phyloP scores from a whole-genome alignment of 768 basidiomycete species.

The Psilocybe sp. region DNA sequence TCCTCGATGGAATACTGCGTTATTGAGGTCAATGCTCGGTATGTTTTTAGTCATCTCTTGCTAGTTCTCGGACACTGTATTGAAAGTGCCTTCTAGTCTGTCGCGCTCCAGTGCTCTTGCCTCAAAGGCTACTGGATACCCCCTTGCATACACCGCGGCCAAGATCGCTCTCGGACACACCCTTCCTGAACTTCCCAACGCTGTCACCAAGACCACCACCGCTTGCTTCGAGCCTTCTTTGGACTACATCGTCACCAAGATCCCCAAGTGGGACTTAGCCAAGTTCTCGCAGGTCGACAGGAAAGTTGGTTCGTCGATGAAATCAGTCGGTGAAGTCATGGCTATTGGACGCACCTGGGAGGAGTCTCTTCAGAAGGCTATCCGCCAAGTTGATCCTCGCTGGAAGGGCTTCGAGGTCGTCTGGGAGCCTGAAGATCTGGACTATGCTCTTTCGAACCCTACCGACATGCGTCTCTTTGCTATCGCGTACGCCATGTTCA shows the following conservation, averaged over 20 bases:
- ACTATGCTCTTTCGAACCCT: constrained; percentile 73
- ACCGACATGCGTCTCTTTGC: constrained; percentile 97
- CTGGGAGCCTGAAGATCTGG: constrained; percentile 81
- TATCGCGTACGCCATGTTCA: constrained; percentile 97
- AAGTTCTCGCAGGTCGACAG: constrained; percentile 97
- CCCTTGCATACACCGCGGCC: constrained; percentile 97
- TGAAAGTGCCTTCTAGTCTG: constrained; percentile 35
- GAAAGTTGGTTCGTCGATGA: constrained; percentile 96
- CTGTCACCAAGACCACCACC: constrained; percentile 98
- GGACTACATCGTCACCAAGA: constrained; percentile 99
- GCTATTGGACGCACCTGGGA: constrained; percentile 99
- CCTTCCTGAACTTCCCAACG: constrained; percentile 95
- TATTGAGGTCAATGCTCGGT: constrained; percentile 96
- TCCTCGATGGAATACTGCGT: constrained; percentile 92
- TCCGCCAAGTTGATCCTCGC: constrained; percentile 94
- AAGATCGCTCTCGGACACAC: constrained; percentile 98
- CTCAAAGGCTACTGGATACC: constrained; percentile 98
- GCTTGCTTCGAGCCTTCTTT: constrained; percentile 99
- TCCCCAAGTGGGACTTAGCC: constrained; percentile 99
- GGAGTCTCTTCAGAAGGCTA: constrained; percentile 97
- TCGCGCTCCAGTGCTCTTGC: constrained; percentile 94
- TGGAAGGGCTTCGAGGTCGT: constrained; percentile 99
- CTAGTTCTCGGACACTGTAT: constrained; percentile 1
- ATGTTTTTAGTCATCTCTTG: constrained; percentile 20
- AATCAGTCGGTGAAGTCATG: constrained; percentile 99